These are phyloP conservation scores for Lichtheimia ornata DNA, from an alignment of 371 early-diverging fungal genomes.

Conservation along the genomic window DNA sequence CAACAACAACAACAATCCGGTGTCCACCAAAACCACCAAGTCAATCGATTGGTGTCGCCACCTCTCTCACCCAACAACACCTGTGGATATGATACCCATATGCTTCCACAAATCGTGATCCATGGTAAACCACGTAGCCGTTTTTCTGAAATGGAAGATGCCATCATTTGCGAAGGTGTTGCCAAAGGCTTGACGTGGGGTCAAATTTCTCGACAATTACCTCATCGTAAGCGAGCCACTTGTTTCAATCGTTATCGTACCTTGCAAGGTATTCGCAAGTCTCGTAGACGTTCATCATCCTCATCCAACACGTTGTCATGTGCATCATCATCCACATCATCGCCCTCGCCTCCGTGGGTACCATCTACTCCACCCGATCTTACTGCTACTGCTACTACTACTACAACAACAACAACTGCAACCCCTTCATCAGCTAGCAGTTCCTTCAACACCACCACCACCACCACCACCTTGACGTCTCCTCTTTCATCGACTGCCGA, in stretches of 20 bases:
- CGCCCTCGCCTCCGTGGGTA: constrained; percentile 12
- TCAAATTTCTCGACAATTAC: constrained; percentile 51
- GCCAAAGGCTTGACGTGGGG: constrained; percentile 53
- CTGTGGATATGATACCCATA: constrained; percentile 2
- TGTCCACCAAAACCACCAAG: not conserved
- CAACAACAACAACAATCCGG: constrained; percentile 6
- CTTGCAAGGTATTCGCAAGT: constrained; percentile 51
- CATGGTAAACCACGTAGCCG: constrained; percentile 51
- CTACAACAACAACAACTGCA: not conserved
- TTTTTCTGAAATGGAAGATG: constrained; percentile 48
- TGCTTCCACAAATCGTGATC: constrained; percentile 8
- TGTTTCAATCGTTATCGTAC: constrained; percentile 55
- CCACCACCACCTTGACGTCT: not conserved
- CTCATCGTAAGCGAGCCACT: constrained; percentile 54
- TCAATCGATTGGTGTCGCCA: constrained; percentile 29
- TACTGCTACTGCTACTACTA: constrained; percentile 2
- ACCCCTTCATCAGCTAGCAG: no score
- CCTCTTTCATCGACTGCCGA: constrained; percentile 7
- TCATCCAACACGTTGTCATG: not conserved
- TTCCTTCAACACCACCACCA: no score
- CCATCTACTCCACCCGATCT: constrained; percentile 13
- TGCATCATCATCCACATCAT: not conserved
- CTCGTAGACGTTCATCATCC: constrained; percentile 27
- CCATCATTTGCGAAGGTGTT: constrained; percentile 52
- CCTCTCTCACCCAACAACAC: constrained; percentile 32